Evolutionary conservation across 2,329 filamentous ascomycete genomes (phyloP), one percentile per base, ranked within the genome.

Genomic region (Clonostachys sp.): DNA sequence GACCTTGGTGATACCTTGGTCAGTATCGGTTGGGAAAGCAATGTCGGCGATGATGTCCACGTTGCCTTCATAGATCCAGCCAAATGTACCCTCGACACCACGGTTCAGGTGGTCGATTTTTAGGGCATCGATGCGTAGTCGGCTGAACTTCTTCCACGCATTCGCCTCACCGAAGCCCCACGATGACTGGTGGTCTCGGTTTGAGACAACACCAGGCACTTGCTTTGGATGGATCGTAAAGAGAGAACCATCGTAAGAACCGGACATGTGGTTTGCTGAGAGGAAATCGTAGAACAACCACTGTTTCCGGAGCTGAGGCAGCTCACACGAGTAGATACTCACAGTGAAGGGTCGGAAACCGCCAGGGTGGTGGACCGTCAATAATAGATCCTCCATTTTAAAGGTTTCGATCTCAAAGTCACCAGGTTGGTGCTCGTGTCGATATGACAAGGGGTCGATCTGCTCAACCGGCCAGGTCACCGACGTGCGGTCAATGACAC

Each of bases 271-370:
- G 61, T 89, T 96, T 16, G 94, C 94, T 1, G 89, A 94, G 30
- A 99, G 71, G 56, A 99, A 95, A 65, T 99, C 94, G 71, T 99
- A 99, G 65, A 97, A 96, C 0, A 99, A 77, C 88, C 91, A 99
- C 60, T 95, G 92, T 61, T 96, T 97, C 45, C 94, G 83, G 42
- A 99, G 72, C 58, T 94, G 87, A 2, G 94, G 92, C 38, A 99
- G 78, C 60, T 97, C 92, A 65, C 92, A 96, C 7, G 90, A 94
- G 71, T 89, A 99, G 51, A 99, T 95, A 71, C 91, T 96, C 55
- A 96, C 84, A 1, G 91, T 86, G 64, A 95, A 99, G 1, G 94
- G 94, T n/a, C 94, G 82, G 72, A 99, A 97, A 44, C 84, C 84
- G 47, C 83, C 79, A 0, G 94, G 92, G 61, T 99, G 92, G 62